Conservation (phyloP, 257 asterid species). For the Solanum paucissectum region DNA sequence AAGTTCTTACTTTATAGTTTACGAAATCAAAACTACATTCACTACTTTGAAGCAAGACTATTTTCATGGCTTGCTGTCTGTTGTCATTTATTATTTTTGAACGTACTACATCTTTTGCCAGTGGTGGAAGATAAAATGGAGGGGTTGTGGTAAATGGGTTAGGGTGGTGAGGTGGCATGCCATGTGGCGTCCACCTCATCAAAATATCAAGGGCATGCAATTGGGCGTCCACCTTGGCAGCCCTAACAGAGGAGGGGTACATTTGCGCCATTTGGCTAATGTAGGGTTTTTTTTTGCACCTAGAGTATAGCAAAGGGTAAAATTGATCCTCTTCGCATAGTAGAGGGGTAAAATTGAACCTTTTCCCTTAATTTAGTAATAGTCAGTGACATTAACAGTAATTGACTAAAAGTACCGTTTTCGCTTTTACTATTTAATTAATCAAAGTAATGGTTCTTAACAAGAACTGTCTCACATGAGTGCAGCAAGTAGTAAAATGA, state of each 20-base stretch:
- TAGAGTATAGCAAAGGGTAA: background rate
- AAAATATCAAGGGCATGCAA: background rate
- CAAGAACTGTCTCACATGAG: background rate
- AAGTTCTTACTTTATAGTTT: background rate
- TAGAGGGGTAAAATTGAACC: background rate
- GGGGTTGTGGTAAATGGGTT: background rate
- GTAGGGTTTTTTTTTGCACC: background rate
- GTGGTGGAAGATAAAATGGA: background rate
- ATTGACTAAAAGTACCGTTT: background rate
- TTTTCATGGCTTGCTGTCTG: background rate
- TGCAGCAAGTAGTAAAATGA: background rate
- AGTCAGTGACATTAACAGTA: background rate
- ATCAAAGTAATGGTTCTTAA: background rate
- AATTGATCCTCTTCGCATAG: background rate
- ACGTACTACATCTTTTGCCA: background rate
- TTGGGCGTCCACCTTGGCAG: background rate
- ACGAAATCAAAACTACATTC: background rate
- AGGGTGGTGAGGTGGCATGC: background rate
- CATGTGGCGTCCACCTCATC: background rate
- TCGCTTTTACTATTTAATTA: background rate
- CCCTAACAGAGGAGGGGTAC: background rate
- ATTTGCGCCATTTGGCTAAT: background rate
- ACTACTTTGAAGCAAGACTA: background rate
- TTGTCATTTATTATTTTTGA: background rate
- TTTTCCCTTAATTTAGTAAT: too few species aligned